Conservation (phyloP, 164 flowering plant genomes). For the Nymphaea colorata region DNA sequence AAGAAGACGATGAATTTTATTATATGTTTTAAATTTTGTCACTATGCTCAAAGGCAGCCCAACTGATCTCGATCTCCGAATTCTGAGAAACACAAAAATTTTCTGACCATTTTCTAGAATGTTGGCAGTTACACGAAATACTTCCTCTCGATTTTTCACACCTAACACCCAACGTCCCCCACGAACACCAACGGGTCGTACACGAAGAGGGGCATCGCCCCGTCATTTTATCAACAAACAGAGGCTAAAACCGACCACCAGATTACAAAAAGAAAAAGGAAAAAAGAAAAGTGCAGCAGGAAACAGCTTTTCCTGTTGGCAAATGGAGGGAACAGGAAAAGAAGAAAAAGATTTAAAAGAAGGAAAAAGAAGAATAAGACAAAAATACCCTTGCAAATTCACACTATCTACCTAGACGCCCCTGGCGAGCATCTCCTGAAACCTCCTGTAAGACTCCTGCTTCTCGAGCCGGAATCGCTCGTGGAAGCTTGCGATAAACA, state of each 20-base stretch:
- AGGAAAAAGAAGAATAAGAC: not conserved
- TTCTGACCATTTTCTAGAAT: no score
- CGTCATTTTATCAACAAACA: no score
- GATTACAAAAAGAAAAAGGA: not conserved
- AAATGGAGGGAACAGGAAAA: not conserved
- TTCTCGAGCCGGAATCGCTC: constrained; percentile 95
- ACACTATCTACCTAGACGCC: constrained; percentile 27
- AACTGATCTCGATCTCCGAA: no score
- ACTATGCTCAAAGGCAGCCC: no score
- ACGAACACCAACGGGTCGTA: no score
- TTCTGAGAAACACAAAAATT: no score
- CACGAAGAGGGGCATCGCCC: no score
- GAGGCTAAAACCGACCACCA: not conserved
- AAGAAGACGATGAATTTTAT: no score
- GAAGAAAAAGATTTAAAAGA: not conserved
- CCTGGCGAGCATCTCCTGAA: constrained; percentile 89
- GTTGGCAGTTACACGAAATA: no score
- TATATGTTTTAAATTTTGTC: no score
- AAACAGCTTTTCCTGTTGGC: not conserved
- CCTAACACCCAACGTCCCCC: no score
- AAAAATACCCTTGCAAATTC: not conserved
- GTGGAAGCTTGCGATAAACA: constrained; percentile 83
- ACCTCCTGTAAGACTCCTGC: constrained; percentile 81
- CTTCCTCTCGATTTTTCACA: no score
- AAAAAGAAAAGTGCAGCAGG: not conserved